Conservation (phyloP, 1,284 basidiomycete species). For the Pseudozyma sp. region DNA sequence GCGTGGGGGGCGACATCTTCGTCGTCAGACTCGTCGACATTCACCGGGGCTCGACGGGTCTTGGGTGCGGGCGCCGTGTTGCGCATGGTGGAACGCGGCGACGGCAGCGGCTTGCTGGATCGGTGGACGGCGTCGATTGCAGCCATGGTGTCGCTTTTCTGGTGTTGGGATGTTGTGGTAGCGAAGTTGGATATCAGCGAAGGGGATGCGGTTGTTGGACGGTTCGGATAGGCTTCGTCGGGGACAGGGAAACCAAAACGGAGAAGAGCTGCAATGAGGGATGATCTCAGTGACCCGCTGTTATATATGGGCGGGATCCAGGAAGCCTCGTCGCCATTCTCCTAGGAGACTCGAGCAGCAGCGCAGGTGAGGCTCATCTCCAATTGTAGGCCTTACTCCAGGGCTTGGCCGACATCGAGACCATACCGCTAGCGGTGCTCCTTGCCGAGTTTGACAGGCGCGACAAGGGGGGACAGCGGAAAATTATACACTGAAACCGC, state of each 20-base stretch:
- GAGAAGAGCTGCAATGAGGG: too few species aligned
- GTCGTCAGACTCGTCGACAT: conserved; percentile 14
- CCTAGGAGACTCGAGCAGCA: not conserved
- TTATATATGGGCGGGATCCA: conserved; percentile 1
- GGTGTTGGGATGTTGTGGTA: too few species aligned
- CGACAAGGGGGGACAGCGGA: not conserved
- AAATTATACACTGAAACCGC: not conserved
- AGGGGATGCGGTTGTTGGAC: not conserved
- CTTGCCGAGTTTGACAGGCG: not conserved
- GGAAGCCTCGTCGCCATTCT: not conserved
- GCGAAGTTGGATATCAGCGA: too few species aligned
- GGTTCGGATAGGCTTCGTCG: too few species aligned
- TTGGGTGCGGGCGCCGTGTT: conserved; percentile 5
- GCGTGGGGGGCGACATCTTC: conserved; percentile 10
- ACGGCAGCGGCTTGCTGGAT: conserved; percentile 30
- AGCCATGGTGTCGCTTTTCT: conserved; percentile 12
- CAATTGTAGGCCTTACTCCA: too few species aligned
- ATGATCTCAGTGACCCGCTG: too few species aligned
- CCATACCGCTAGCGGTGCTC: not conserved
- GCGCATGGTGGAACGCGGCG: conserved; percentile 16
- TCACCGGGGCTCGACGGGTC: conserved; percentile 15
- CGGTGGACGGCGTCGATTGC: conserved; percentile 23
- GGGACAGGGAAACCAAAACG: too few species aligned
- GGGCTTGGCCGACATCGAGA: too few species aligned
- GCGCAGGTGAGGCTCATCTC: too few species aligned